Evolutionary conservation across 768 basidiomycete genomes (phyloP), one percentile per base, ranked within the genome.

Genomic region (Rhizopogon rudus): DNA sequence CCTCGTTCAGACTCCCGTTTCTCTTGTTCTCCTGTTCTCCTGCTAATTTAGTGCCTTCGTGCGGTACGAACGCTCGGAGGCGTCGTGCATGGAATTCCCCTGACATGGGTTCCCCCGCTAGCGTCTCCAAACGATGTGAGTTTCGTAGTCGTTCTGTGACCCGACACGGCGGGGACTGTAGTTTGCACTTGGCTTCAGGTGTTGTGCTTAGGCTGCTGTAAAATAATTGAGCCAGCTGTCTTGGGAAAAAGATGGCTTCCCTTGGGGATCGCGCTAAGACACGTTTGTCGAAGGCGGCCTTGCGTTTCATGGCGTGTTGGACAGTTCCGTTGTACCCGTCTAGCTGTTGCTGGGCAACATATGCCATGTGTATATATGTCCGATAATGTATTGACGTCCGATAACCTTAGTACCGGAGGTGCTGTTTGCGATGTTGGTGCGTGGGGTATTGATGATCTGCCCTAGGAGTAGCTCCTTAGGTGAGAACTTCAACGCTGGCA

Each of bases 381-480:
- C 22, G 8, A 31, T 25, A 25, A 25, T 25, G 22, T 25, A 25
- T 25, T 9, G 31, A 10, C 10, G 3, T 33, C 31, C 8, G 31
- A 33, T 33, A 2, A 3, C 6, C 6, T 33, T 7, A 10, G 31
- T 3, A 10, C 8, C 8, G 8, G 31, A 33, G 10, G 31, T 33
- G 6, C 31, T 33, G 9, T 33, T 10, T 9, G 2, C 9, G 1
- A 33, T 33, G 10, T 25, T 5, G 9, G 43, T 33, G 29, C 13
- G 10, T 13, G 17, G 40, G 1, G 69, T 71, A 57, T 73, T 71
- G 39, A 71, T 55, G 0, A 67, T 64, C 5, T 66, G 39, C 0
- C 69, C 70, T 1, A 74, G 60, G 0, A 72, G 49, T 0, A 75
- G 53, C 52, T 75, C 73, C 17, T 70, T 69, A 0, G 71, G 73